Base-by-base conservation (phyloP, 768 basidiomycete species). In the Pisolithus albus region DNA sequence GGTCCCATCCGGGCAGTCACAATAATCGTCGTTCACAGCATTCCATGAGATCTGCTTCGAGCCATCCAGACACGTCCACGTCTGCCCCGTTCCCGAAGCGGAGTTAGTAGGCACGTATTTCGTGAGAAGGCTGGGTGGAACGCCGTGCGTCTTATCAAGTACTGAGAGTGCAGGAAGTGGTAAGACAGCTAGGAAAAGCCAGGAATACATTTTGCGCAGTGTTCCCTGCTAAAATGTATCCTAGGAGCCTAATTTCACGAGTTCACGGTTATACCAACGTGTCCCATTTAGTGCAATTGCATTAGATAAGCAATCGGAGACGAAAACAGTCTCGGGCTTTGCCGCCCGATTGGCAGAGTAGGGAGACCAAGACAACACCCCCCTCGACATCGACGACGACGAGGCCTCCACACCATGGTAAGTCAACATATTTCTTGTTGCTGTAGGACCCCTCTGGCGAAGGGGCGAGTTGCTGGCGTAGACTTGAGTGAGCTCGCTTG, bases 1-100 rank as follows among this genome's bases (percentile, higher is more conserved):
- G 56, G 88, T 92, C n/a, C 92, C 92, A 62, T 96, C 93, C 28
- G 76, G 75, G 63, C 93, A 97, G 70, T 97, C 93, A 63, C 93
- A 97, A 61, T 84, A 92, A 68, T 97, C 92, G 63, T 97, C 91
- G 65, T 97, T 96, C 23, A 96, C 83, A 18, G 87, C 82, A 32
- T 72, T 69, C 83, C 84, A 92, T 2, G 84, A 71, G 56, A 97
- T 90, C 55, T 80, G 76, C 61, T 83, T 84, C 0, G 82, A 84
- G 19, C 84, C 86, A 59, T 93, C 86, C 53, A 95, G 70, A 70
- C 92, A 96, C 55, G 71, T 77, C 88, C 92, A 95, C 15, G 65
- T 68, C 19, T 58, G 54, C 41, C 54, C 55, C 23, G 67, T 72
- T 52, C 75, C 78, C 21, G 76, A 73, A 15, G 32, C 10, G 48